Evolutionary conservation across 192 early-diverging fungal species (phyloP).

Genomic region (Coemansia sp.): DNA sequence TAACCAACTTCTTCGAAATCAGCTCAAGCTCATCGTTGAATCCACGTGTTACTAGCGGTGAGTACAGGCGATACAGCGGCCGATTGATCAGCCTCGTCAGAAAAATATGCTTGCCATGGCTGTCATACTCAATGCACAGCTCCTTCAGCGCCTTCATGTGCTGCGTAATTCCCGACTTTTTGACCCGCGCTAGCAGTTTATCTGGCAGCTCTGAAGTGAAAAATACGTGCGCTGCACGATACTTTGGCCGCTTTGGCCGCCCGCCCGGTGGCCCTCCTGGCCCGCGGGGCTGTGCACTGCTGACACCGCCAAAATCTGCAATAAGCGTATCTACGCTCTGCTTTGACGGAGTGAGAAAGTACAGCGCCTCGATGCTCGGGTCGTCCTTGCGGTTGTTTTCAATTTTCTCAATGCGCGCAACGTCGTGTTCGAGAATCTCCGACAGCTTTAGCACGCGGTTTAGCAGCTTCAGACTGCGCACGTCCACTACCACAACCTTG

Average conservation of each 20-base stretch:
- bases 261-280: neutral
- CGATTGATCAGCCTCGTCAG: constrained; percentile 41
- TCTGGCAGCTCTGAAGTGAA: constrained; percentile 56
- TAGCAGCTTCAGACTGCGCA: constrained; percentile 44
- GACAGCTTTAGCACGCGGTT: constrained; percentile 43
- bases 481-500: constrained; percentile 55
- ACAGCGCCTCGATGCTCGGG: constrained; percentile 50
- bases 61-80: constrained; percentile 56
- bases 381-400: constrained; percentile 51
- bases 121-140: constrained; percentile 56
- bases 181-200: constrained; percentile 39
- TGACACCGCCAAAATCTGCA: constrained; percentile 24
- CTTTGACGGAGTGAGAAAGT: constrained; percentile 54
- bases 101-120: constrained; percentile 39
- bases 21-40: constrained; percentile 55
- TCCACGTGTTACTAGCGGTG: constrained; percentile 40
- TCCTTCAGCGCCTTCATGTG: constrained; percentile 53
- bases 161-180: constrained; percentile 32
- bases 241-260: constrained; percentile 30
- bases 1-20: constrained; percentile 70
- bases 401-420: constrained; percentile 49
- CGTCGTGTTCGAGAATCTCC: constrained; percentile 50
- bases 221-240: constrained; percentile 46
- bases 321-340: constrained; percentile 44
- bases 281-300: neutral